Conservation (phyloP, 2,329 filamentous ascomycete genomes). For the Sporothrix brunneoviolacea region DNA sequence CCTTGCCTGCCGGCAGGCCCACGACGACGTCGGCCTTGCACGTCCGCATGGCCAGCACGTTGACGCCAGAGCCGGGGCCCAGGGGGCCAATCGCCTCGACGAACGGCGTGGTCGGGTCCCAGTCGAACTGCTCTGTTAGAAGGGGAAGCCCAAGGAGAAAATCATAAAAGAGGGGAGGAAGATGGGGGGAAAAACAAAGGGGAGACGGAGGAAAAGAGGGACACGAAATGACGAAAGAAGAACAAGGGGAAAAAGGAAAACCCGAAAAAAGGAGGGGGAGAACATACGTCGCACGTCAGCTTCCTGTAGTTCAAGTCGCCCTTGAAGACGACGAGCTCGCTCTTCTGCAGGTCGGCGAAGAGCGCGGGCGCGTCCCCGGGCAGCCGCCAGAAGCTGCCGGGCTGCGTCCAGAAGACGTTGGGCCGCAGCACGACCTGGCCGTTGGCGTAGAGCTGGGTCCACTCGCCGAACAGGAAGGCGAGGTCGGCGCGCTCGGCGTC, state of each 20-base stretch:
- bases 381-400: slow-evolving; percentile 82
- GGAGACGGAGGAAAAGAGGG: not conserved
- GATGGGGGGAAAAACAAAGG: too few relatives aligned
- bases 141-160: not conserved
- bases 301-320: slow-evolving; percentile 97
- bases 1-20: slow-evolving; percentile 68
- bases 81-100: slow-evolving; percentile 76
- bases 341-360: slow-evolving; percentile 69
- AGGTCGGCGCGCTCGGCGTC: slow-evolving; percentile 63
- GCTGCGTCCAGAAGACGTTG: slow-evolving; percentile 86
- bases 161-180: not conserved
- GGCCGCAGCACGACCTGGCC: slow-evolving; percentile 77
- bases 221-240: not conserved
- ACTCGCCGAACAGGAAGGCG: slow-evolving; percentile 72
- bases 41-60: slow-evolving; percentile 79
- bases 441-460: slow-evolving; percentile 72
- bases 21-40: slow-evolving; percentile 97
- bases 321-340: slow-evolving; percentile 91
- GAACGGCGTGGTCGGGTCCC: slow-evolving; percentile 86
- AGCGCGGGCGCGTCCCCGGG: slow-evolving; percentile 62
- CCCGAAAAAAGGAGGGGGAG: not conserved
- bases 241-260: not conserved
- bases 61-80: slow-evolving; percentile 72
- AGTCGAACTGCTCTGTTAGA: slow-evolving; percentile 52
- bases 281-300: slow-evolving; percentile 73